Base-by-base conservation (phyloP, 2,329 filamentous ascomycete species). In the Colletotrichum theobromicola region DNA sequence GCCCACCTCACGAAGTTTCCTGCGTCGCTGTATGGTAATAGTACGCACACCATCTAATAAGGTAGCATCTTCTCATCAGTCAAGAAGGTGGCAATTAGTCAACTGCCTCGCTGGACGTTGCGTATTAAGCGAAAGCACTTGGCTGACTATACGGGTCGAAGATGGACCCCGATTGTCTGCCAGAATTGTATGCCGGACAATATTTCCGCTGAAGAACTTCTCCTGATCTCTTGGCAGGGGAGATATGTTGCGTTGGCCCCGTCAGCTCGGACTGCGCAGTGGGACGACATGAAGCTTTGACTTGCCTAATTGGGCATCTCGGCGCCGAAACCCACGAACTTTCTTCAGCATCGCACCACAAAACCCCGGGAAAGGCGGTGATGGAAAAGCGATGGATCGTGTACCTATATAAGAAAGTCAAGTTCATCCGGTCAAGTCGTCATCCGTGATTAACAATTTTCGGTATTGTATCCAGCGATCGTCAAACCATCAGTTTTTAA, bases 231-330 rank as follows among this genome's bases (percentile, higher is more conserved):
- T 13, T 65, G 42, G n/a, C 37, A 21, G 42, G 13, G 21, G 42
- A 21, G 21, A 46, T 21, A 5, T 10, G 0, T 6, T 7, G 10
- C 18, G 0, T 6, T 7, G 18, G 10, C 10, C 21, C 42, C 42
- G 13, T 50, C 42, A 21, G 42, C 42, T 50, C 42, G n/a, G 42
- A 50, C 42, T 50, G 42, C n/a, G 42, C 42, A 4, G 7, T 13
- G 42, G n/a, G 42, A 24, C 16, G 13, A 24, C 4, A 15, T 42
- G 32, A 37, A 61, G 46, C 46, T 30, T 15, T n/a, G 50, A 60
- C 68, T 58, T 21, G 21, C 68, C 26, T 12, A 12, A 21, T 15
- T 21, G 5, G 61, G 68, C n/a, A 71, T 37, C 32, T 71, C 68
- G 68, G 68, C 50, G n/a, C 68, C 68, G 68, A 66, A n/a, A 16